phyloP scores from a whole-genome alignment of 805 yeast genomes.

The Kodamaea hsintzibuensis region DNA sequence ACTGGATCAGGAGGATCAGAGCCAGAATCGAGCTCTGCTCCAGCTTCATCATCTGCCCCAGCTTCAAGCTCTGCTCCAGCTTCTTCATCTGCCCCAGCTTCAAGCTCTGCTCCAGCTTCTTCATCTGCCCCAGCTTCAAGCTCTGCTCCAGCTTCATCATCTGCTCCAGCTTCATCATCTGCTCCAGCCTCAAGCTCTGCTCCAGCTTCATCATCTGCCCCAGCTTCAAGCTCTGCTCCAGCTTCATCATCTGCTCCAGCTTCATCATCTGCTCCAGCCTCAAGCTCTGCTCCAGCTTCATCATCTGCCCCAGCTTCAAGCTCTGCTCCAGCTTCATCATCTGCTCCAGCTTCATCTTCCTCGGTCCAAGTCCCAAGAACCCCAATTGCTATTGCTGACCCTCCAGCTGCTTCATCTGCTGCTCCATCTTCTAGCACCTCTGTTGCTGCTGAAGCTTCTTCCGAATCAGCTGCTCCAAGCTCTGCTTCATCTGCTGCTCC shows the following conservation, averaged over 20 bases:
- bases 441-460: not conserved
- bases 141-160: not conserved
- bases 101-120: not conserved
- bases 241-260: not conserved
- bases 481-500: not conserved
- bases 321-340: not conserved
- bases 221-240: not conserved
- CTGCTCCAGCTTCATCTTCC: not conserved
- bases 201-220: not conserved
- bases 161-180: too few species aligned
- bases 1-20: not conserved
- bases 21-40: not conserved
- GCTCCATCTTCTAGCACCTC: not conserved
- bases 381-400: not conserved
- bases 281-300: not conserved
- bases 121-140: not conserved
- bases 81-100: not conserved
- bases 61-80: not conserved
- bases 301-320: not conserved
- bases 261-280: not conserved
- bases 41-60: not conserved
- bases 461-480: too few species aligned
- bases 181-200: not conserved
- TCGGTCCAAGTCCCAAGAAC: not conserved
- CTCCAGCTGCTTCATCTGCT: not conserved